A percentile compares a stretch with the other conserved stretches of the same genome.
These are phyloP conservation scores for Pseudonitzschia delicatissima DNA, from an alignment of 108 stramenopile genomes.

Conservation along the genomic window DNA sequence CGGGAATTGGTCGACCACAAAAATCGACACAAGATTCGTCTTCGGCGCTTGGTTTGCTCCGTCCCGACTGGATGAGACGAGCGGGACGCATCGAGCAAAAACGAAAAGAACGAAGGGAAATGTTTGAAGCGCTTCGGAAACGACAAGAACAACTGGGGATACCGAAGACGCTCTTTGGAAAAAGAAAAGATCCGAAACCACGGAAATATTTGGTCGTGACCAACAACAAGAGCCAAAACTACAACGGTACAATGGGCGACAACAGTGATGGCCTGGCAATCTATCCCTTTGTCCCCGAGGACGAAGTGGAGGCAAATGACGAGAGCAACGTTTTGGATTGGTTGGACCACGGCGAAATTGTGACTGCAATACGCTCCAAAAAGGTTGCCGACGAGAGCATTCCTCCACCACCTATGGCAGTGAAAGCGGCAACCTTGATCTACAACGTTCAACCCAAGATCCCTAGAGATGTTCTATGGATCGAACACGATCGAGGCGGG, in stretches of 20 bases:
- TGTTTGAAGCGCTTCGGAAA: background rate
- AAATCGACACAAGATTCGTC: background rate
- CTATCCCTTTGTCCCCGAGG: background rate
- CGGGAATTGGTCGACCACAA: too few species aligned
- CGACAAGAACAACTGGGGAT: background rate
- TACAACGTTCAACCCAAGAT: background rate
- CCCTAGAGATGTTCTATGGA: background rate
- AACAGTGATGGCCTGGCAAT: background rate
- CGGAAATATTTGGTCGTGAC: too few species aligned
- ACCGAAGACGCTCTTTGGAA: background rate
- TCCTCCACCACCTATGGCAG: background rate
- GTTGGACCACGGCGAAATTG: background rate
- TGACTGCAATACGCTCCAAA: background rate
- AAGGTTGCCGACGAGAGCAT: background rate
- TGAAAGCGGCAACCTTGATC: background rate
- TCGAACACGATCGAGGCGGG: conserved; percentile 1
- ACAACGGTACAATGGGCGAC: background rate
- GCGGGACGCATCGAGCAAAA: conserved; percentile 1
- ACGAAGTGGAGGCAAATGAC: background rate
- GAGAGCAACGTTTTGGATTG: background rate
- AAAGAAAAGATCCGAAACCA: background rate
- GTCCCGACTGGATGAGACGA: conserved; percentile 8
- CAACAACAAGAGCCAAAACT: background rate
- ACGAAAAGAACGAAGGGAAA: background rate
- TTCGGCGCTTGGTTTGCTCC: background rate